These are phyloP conservation scores for Arthrobotrys iridis DNA, from an alignment of 2,329 filamentous ascomycete species.

Conservation along the genomic window DNA sequence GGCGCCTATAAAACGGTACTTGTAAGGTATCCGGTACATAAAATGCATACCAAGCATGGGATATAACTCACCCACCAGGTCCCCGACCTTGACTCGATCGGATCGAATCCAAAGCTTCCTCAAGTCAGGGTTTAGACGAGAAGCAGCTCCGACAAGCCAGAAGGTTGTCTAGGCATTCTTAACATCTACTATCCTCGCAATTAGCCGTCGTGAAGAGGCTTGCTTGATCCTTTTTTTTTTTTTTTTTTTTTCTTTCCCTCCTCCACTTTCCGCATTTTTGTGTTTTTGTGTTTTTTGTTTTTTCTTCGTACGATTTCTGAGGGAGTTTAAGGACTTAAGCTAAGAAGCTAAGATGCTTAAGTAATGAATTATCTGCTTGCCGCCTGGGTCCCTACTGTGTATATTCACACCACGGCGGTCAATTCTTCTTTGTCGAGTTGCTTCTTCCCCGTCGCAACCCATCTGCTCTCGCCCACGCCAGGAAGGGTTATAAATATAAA, in stretches of 20 bases:
- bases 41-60: neutral
- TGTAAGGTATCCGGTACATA: conserved; percentile 4
- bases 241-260: neutral
- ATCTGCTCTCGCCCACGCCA: conserved; percentile 16
- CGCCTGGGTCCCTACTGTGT: conserved; percentile 26
- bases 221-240: conserved; percentile 24
- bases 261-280: conserved; percentile 1
- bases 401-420: conserved; percentile 48
- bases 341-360: conserved; percentile 47
- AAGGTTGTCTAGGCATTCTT: too few relatives aligned
- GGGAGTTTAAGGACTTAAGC: conserved; percentile 52
- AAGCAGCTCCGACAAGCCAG: neutral
- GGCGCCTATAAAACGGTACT: neutral
- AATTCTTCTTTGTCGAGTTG: conserved; percentile 45
- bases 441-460: conserved; percentile 44
- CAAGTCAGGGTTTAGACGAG: conserved; percentile 11
- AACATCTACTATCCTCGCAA: conserved; percentile 13
- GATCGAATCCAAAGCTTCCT: neutral
- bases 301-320: conserved; percentile 45
- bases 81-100: conserved; percentile 10
- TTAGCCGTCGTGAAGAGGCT: conserved; percentile 35
- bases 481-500: conserved; percentile 37
- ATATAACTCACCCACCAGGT: conserved; percentile 7
- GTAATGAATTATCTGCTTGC: conserved; percentile 38
- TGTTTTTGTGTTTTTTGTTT: conserved; percentile 4